These are phyloP conservation scores for Macrolepiota fuliginosa DNA, from an alignment of 768 basidiomycete species.

Conservation along the genomic window DNA sequence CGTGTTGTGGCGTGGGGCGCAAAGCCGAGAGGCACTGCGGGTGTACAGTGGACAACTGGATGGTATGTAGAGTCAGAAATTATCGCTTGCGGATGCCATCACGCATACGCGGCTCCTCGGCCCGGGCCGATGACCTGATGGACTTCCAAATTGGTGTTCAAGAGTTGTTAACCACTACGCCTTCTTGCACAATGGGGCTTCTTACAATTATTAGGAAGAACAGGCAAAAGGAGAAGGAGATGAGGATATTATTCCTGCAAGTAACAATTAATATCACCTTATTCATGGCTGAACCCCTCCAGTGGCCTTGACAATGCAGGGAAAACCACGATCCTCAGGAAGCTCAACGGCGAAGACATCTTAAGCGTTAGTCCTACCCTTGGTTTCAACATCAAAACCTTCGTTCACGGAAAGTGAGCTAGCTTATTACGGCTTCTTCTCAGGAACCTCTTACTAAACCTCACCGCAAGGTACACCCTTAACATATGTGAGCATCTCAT, in stretches of 20 bases:
- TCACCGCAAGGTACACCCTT: conserved; percentile 59
- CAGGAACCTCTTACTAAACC: conserved; percentile 17
- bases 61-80: background rate
- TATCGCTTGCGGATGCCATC: conserved; percentile 1
- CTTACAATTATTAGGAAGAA: conserved; percentile 98
- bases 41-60: background rate
- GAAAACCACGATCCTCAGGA: conserved; percentile 97
- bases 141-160: background rate
- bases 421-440: conserved; percentile 24
- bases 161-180: background rate
- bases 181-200: conserved; percentile 66
- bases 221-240: conserved; percentile 91
- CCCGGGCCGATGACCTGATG: background rate
- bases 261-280: conserved; percentile 18
- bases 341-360: conserved; percentile 91
- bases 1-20: background rate
- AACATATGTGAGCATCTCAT: conserved; percentile 64
- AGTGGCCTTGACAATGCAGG: conserved; percentile 98
- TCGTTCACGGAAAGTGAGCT: conserved; percentile 80
- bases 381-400: conserved; percentile 99
- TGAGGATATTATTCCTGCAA: conserved; percentile 93
- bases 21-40: background rate
- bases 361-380: conserved; percentile 86
- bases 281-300: conserved; percentile 17
- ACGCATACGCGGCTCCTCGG: conserved; percentile 1